A percentile compares a stretch with the other conserved stretches of the same genome.
Conservation (phyloP, 345 rosid genomes). For the Eucalyptus tenuipes region DNA sequence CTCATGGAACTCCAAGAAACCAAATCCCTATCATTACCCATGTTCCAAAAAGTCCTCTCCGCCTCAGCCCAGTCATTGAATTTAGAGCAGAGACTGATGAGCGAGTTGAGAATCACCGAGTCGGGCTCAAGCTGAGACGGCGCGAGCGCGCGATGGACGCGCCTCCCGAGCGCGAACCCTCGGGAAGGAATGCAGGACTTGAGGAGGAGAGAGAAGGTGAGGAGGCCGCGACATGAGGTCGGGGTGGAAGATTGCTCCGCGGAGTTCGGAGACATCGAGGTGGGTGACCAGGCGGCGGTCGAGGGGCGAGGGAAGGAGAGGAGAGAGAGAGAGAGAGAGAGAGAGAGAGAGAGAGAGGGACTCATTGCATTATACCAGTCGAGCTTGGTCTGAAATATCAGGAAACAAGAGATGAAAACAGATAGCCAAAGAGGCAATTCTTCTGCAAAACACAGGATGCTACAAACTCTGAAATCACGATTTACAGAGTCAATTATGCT, state of each 20-base stretch:
- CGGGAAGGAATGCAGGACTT: background rate
- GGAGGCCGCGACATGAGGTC: background rate
- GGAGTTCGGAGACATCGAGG: background rate
- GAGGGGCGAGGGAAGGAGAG: background rate
- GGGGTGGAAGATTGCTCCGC: background rate
- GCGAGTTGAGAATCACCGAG: background rate
- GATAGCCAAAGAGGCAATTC: background rate
- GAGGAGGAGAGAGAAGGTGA: background rate
- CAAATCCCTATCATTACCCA: background rate
- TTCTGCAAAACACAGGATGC: background rate
- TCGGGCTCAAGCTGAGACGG: background rate
- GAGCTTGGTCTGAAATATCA: background rate
- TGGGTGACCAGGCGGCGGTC: background rate
- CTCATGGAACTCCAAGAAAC: slow-evolving; percentile 76
- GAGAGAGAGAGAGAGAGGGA: background rate
- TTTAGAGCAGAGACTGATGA: background rate
- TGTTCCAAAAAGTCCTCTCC: background rate
- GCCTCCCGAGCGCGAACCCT: background rate
- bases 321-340: background rate
- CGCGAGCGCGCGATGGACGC: background rate
- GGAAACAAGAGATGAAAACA: background rate
- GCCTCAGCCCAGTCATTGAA: background rate
- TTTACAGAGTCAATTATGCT: background rate
- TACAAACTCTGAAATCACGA: background rate
- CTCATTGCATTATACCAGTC: background rate